Base-by-base conservation (phyloP, 495 filamentous ascomycete genomes). In the Opeltia flavorubescens region DNA sequence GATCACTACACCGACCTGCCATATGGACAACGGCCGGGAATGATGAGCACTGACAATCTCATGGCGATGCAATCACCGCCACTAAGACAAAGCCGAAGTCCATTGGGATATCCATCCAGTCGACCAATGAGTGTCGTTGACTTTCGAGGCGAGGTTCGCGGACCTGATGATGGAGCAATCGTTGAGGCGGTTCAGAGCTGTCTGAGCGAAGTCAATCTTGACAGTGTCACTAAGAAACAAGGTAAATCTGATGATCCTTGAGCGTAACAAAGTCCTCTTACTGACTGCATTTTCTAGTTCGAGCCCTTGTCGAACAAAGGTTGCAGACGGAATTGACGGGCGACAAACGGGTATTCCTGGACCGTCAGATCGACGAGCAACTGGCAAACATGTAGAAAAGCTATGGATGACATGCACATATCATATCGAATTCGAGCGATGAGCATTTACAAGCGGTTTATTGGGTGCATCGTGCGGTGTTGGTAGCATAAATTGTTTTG, bases 171-270 rank as follows among this genome's bases (percentile, higher is more conserved):
- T 44, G 66, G 64, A 48, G 58, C 68, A 8, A 95, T 98, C 47
- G 68, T 83, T 34, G 85, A 94, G 44, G 82, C 83, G 9, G 86
- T 96, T 50, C 83, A 85, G 53, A 62, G 67, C 42, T 87, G 86
- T 57, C 67, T 98, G 50, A 66, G 74, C n/a, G 89, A 94, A 57
- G 88, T 95, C 2, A 88, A 98, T 65, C 66, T 98, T 18, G 91
- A 98, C 61, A 89, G 72, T 13, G 86, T 98, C 27, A 98, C 91
- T 15, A 98, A 98, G 78, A 98, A 96, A 67, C 91, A 96, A 71
- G 71, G 80, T 70, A 66, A 66, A 67, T 61, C 36, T 25, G 36
- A 12, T 20, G 9, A 35, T 17, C 27, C 20, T 33, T 1, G 26
- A 1, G 4, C 21, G 25, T 11, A 8, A 38, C 5, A 26, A 13